Evolutionary conservation across 1,284 basidiomycete species (phyloP).

Genomic region (Ceratorhiza oryzae-sativae): DNA sequence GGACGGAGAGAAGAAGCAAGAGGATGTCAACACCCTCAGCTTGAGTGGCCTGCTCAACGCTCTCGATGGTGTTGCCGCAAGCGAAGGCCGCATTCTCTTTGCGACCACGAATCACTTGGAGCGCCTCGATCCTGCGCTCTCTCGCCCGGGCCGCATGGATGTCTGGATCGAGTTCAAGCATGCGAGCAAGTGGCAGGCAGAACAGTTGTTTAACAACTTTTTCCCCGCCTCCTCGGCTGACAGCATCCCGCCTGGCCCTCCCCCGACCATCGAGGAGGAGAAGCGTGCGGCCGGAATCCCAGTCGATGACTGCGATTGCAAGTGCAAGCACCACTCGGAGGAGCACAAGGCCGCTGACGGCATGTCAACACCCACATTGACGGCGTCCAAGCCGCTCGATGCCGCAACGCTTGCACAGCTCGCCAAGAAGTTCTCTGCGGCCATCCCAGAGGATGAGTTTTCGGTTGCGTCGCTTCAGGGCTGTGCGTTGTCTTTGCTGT

Average conservation of each 20-base stretch:
- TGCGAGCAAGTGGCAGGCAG: conserved; percentile 80
- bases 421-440: conserved; percentile 75
- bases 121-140: conserved; percentile 80
- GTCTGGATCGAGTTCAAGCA: conserved; percentile 89
- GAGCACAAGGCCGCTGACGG: conserved; percentile 26
- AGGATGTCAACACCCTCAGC: conserved; percentile 79
- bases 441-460: conserved; percentile 79
- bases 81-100: conserved; percentile 82
- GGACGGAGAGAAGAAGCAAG: conserved; percentile 50
- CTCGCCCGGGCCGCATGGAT: conserved; percentile 87
- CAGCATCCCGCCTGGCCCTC: conserved; percentile 27
- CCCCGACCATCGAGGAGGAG: conserved; percentile 27
- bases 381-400: conserved; percentile 58
- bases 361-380: conserved; percentile 29
- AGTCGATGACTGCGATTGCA: conserved; percentile 35
- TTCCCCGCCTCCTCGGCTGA: conserved; percentile 65
- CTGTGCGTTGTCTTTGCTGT: conserved; percentile 60
- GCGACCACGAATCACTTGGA: conserved; percentile 90
- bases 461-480: conserved; percentile 86
- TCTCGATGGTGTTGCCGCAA: conserved; percentile 84
- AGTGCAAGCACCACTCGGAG: conserved; percentile 6
- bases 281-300: conserved; percentile 31
- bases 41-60: conserved; percentile 83
- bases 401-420: conserved; percentile 65
- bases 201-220: conserved; percentile 83